Conservation (phyloP, 495 filamentous ascomycete genomes). For the Talaromyces borbonicus region DNA sequence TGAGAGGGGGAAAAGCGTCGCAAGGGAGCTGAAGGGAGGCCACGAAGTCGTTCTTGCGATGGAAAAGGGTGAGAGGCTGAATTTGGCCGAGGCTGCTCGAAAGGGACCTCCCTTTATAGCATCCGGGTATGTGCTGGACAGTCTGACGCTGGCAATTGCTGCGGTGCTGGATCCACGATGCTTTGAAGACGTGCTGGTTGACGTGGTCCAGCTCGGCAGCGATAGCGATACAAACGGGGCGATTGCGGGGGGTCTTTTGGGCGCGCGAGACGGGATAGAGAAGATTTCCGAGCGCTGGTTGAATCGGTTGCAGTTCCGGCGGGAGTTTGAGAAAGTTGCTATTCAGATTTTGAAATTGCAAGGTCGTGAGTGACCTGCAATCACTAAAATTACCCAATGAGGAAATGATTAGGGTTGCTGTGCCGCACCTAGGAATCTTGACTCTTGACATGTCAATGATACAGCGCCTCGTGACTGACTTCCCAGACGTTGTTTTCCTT, state of each 20-base stretch:
- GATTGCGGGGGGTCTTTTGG: constrained; percentile 39
- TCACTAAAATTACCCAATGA: no score
- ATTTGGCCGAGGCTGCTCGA: neutral
- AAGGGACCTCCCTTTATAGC: neutral
- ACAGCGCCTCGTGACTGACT: no score
- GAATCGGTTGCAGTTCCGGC: constrained; percentile 15
- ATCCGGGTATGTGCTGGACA: constrained; percentile 2
- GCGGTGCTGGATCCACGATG: neutral
- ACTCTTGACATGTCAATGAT: no score
- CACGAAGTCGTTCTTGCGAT: neutral
- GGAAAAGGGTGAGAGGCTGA: neutral
- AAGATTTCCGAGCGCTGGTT: constrained; percentile 26
- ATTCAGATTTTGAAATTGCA: neutral
- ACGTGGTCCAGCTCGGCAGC: constrained; percentile 35
- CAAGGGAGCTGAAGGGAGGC: neutral
- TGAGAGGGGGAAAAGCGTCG: neutral
- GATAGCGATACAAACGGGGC: constrained; percentile 44
- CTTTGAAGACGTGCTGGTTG: constrained; percentile 4
- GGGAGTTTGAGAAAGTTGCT: constrained; percentile 1
- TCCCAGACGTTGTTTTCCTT: no score
- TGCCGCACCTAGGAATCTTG: no score
- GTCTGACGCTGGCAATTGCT: neutral
- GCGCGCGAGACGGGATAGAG: constrained; percentile 33
- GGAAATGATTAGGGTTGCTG: no score
- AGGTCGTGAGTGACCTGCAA: no score